Conservation (phyloP, 345 rosid species). For the Boechera retrofracta region DNA sequence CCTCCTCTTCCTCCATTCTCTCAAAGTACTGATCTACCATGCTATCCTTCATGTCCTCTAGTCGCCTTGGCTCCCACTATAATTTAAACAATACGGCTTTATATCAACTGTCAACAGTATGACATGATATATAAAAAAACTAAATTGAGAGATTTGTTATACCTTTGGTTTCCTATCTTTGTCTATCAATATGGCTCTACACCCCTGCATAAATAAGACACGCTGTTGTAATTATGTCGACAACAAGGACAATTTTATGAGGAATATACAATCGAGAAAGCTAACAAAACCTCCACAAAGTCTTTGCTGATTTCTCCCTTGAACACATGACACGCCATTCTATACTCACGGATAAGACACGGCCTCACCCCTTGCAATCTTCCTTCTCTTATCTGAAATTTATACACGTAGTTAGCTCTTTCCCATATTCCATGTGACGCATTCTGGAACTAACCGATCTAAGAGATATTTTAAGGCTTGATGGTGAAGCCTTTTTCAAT, state of each 20-base stretch:
- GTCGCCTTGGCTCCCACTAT: constrained; percentile 72
- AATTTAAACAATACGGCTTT: neutral
- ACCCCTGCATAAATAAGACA: constrained; percentile 65
- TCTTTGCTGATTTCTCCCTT: constrained; percentile 80
- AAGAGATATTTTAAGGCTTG: constrained; percentile 83
- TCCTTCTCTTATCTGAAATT: constrained; percentile 81
- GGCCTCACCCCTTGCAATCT: constrained; percentile 76
- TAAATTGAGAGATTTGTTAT: neutral
- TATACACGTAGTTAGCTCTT: constrained; percentile 25
- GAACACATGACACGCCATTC: constrained; percentile 79
- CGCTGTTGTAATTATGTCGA: neutral
- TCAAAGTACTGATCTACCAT: constrained; percentile 69
- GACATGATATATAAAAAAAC: neutral
- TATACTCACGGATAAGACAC: constrained; percentile 78
- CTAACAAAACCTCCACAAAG: constrained; percentile 62
- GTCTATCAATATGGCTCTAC: constrained; percentile 81
- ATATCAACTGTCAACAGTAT: neutral
- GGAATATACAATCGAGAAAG: neutral
- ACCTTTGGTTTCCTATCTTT: constrained; percentile 90
- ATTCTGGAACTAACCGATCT: constrained; percentile 58
- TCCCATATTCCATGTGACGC: neutral
- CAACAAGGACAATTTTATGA: neutral
- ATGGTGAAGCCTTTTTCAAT: constrained; percentile 79
- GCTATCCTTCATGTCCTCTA: constrained; percentile 55
- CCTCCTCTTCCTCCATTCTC: constrained; percentile 55